Base-by-base conservation (phyloP, 495 filamentous ascomycete genomes). In the Staphylotrichum tortipilum region DNA sequence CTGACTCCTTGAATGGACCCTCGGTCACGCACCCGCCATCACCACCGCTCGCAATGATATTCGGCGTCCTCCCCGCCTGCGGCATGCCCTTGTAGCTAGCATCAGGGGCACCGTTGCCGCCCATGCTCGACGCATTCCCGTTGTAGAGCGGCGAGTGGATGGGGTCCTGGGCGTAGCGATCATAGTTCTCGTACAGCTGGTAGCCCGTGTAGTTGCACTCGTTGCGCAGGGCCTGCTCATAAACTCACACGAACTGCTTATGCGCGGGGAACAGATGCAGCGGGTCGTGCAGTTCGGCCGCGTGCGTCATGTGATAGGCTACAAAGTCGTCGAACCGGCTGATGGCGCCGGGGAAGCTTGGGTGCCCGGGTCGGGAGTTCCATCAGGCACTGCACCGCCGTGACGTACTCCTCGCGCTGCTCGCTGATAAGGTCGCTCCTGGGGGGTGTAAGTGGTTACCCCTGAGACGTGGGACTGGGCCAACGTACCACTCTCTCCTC, bases 191-290 rank as follows among this genome's bases (percentile, higher is more conserved):
- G 44, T 66, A 66, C 31, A 56, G 60, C 47, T 62, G 61, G 42
- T 59, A 62, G 30, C 82, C 55, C 21, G 44, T 57, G 44, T 83
- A 85, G 18, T 78, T 78, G 60, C 83, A 85, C 57, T 87, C 81
- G 11, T 79, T 69, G 14, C 77, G 71, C 4, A 86, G 69, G 1
- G 81, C 79, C 56, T 77, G 68, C 64, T 86, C 83, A 57, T 77
- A 84, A 17, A 69, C 63, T 55, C 65, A 76, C 52, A 78, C 69
- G 59, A 78, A 86, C 61, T 83, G 81, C 28, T 81, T 73, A 62
- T 85, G 76, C 12, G 10, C 41, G 46, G 76, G 65, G 26, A 87
- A 70, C 58, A 88, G 78, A 49, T 78, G 75, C 8, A 78, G 76
- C 10, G 72, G 76, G 41, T 75, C 68, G 51, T 77, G 78, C 44